These are phyloP conservation scores for Xerocomellus dryophilus DNA, from an alignment of 768 basidiomycete species.

Conservation along the genomic window DNA sequence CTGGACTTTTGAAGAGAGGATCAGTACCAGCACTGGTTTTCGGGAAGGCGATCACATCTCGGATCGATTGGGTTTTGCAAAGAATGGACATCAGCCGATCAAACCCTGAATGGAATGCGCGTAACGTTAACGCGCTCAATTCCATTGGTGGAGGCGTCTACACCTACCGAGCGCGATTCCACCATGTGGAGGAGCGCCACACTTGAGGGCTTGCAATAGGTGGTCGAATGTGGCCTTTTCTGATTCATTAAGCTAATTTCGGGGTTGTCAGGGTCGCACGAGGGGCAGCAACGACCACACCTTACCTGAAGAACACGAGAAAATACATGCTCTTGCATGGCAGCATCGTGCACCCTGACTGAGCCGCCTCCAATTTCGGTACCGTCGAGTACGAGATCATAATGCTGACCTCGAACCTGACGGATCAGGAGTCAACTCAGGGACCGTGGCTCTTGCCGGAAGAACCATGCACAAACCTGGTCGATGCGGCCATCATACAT, in stretches of 20 bases:
- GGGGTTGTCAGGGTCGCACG: conserved; percentile 8
- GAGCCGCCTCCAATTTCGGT: conserved; percentile 93
- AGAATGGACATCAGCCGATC: conserved; percentile 92
- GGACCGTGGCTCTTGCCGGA: not conserved
- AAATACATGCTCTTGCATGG: conserved; percentile 84
- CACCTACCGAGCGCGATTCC: conserved; percentile 84
- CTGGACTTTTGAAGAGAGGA: conserved; percentile 86
- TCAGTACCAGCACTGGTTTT: conserved; percentile 85
- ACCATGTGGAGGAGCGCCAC: conserved; percentile 93
- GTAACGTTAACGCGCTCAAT: not conserved
- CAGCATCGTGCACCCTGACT: conserved; percentile 86
- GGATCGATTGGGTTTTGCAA: conserved; percentile 81
- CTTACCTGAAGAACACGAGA: conserved; percentile 71
- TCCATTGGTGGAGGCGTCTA: conserved; percentile 6
- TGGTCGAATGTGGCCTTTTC: conserved; percentile 80
- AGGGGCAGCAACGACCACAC: conserved; percentile 2
- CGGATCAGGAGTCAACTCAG: conserved; percentile 3
- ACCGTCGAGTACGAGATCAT: conserved; percentile 92
- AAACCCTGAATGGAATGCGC: conserved; percentile 55
- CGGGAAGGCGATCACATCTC: conserved; percentile 96
- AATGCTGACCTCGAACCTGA: conserved; percentile 92
- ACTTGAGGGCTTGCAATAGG: conserved; percentile 79
- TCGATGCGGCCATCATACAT: conserved; percentile 70
- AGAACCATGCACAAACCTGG: conserved; percentile 36
- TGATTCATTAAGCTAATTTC: conserved; percentile 60